Conservation (phyloP, 2,329 filamentous ascomycete species). For the Phialophora macrospora region DNA sequence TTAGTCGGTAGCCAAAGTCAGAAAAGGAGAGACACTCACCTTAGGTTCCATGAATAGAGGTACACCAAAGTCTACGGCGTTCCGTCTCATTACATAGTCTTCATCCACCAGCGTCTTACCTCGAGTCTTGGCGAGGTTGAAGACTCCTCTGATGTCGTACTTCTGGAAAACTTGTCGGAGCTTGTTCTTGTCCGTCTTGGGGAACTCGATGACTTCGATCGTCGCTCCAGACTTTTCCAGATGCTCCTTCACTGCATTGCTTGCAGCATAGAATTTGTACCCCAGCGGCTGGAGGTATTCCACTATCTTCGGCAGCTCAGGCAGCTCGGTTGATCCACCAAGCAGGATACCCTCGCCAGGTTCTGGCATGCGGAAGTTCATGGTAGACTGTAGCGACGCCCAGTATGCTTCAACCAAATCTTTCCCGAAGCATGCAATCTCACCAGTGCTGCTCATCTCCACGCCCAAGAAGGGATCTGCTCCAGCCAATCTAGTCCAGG, state of each 20-base stretch:
- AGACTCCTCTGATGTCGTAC: slow-evolving; percentile 93
- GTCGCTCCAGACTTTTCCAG: slow-evolving; percentile 63
- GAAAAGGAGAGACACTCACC: slow-evolving; percentile 23
- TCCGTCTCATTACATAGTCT: slow-evolving; percentile 98
- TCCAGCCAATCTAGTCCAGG: slow-evolving; percentile 95
- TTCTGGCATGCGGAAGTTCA: slow-evolving; percentile 98
- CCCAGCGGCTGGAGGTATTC: slow-evolving; percentile 86
- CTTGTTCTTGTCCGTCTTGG: slow-evolving; percentile 91
- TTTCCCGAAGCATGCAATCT: slow-evolving; percentile 99
- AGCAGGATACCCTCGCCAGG: slow-evolving; percentile 94
- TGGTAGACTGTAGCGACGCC: slow-evolving; percentile 91
- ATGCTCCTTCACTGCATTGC: slow-evolving; percentile 77
- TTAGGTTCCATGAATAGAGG: slow-evolving; percentile 69
- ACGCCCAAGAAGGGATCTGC: slow-evolving; percentile 97
- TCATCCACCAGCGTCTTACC: slow-evolving; percentile 86
- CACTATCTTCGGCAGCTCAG: slow-evolving; percentile 75
- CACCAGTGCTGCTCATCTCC: slow-evolving; percentile 95
- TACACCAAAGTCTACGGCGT: slow-evolving; percentile 97
- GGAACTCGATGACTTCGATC: slow-evolving; percentile 95
- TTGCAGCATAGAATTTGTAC: slow-evolving; percentile 92
- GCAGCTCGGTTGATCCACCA: slow-evolving; percentile 78
- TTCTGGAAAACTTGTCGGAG: slow-evolving; percentile 95
- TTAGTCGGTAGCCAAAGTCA: slow-evolving; percentile 42
- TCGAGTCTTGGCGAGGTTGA: slow-evolving; percentile 86
- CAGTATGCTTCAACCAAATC: slow-evolving; percentile 96